These are phyloP conservation scores for Penicillium sp. DNA, from an alignment of 2,329 filamentous ascomycete species.

Conservation along the genomic window DNA sequence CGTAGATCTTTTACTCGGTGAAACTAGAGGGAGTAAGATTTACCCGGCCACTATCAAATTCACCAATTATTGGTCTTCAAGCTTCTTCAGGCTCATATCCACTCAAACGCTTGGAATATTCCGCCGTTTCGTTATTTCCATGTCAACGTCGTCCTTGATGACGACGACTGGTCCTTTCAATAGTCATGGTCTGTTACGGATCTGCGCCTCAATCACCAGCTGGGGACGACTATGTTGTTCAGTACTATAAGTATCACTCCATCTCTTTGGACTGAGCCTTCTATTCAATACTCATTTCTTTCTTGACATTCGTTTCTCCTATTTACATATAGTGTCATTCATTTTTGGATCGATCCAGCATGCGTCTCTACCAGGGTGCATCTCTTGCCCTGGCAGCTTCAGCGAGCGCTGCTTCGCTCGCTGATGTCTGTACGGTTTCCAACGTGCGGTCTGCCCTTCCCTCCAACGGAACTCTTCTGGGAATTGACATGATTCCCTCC, in stretches of 20 bases:
- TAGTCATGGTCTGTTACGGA: slow-evolving; percentile 1
- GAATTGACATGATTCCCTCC: slow-evolving; percentile 45
- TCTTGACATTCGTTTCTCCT: neutral
- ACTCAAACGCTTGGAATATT: neutral
- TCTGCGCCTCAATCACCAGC: neutral
- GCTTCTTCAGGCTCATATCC: neutral
- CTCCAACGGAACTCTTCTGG: slow-evolving; percentile 44
- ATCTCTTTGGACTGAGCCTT: neutral
- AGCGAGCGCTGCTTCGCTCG: slow-evolving; percentile 37
- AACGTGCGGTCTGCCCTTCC: slow-evolving; percentile 48
- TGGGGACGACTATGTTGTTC: neutral
- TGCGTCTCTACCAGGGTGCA: slow-evolving; percentile 23
- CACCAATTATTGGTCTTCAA: neutral
- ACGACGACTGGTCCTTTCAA: neutral
- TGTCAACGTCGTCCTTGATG: neutral
- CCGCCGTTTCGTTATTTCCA: neutral
- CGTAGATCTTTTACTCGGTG: neutral
- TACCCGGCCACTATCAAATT: slow-evolving; percentile 3
- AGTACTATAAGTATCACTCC: neutral
- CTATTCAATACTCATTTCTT: neutral
- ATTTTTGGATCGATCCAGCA: slow-evolving; percentile 12
- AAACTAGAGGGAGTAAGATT: slow-evolving; percentile 1
- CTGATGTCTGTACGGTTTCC: slow-evolving; percentile 46
- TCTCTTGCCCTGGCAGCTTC: slow-evolving; percentile 28
- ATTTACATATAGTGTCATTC: neutral